Percentiles rank a stretch among this genome's conserved stretches.
Conservation (phyloP, 768 basidiomycete species). For the Hypholoma sublateritium region DNA sequence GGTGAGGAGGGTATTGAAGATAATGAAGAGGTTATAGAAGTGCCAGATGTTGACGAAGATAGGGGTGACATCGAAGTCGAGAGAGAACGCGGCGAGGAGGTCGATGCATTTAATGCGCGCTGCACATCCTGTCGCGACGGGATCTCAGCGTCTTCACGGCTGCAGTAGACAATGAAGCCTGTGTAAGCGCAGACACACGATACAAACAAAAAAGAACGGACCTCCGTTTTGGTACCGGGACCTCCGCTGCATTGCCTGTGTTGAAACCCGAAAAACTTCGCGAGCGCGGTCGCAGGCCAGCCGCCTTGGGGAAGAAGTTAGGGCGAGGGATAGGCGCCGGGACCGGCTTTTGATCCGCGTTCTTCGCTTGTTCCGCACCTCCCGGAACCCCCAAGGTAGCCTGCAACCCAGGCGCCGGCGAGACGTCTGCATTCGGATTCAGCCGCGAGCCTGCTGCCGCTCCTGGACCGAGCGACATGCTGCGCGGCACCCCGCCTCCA, state of each 20-base stretch:
- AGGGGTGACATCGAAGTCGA: conserved; percentile 12
- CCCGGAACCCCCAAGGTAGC: not conserved
- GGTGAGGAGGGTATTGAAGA: conserved; percentile 19
- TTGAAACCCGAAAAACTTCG: conserved; percentile 79
- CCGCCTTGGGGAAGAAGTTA: conserved; percentile 62
- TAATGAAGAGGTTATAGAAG: conserved; percentile 9
- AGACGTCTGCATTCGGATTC: not conserved
- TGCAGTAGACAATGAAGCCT: conserved; percentile 9
- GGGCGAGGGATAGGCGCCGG: conserved; percentile 47
- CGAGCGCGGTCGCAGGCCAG: conserved; percentile 60
- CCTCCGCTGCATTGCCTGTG: conserved; percentile 24
- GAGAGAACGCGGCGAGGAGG: not conserved
- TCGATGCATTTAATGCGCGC: conserved; percentile 19
- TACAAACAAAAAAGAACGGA: conserved; percentile 13
- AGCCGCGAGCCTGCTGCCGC: conserved; percentile 4
- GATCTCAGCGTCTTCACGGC: conserved; percentile 27
- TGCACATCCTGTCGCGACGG: conserved; percentile 21
- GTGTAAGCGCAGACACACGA: conserved; percentile 2
- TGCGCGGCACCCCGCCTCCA: conserved; percentile 7
- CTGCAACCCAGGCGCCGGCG: not conserved
- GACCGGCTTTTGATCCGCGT: conserved; percentile 3
- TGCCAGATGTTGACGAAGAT: conserved; percentile 15
- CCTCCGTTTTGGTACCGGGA: conserved; percentile 30
- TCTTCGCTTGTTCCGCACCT: not conserved
- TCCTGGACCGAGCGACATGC: conserved; percentile 4